These are phyloP conservation scores for Dryas integrifolia DNA, from an alignment of 331 rosid genomes.

Conservation along the genomic window DNA sequence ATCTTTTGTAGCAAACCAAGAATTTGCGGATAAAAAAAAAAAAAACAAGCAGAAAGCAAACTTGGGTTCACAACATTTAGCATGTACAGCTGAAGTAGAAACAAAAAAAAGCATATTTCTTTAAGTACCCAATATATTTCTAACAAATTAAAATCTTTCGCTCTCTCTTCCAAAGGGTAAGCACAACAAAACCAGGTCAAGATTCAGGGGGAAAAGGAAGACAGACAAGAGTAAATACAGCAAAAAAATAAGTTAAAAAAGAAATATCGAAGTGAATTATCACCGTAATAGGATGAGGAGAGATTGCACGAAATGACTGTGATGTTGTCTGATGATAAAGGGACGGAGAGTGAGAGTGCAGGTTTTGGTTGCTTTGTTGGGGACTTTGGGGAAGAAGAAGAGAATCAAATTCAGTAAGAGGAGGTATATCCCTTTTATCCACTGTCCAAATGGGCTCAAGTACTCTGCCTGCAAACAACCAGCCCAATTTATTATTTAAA, in stretches of 20 bases:
- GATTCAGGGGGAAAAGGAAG: not conserved
- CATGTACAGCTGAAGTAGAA: not conserved
- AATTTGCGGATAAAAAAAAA: not conserved
- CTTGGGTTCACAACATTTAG: slow-evolving; percentile 5
- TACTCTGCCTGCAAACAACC: not conserved
- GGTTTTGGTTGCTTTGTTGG: not conserved
- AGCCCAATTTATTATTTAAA: not conserved
- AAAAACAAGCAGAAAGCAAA: not conserved
- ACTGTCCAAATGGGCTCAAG: slow-evolving; percentile 14
- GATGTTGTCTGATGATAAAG: not conserved
- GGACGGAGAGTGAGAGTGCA: not conserved
- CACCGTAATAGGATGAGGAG: not conserved
- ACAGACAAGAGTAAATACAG: not conserved
- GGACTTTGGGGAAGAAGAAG: not conserved
- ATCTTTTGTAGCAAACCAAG: not conserved
- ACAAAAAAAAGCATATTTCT: slow-evolving; percentile 16
- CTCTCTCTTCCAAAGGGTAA: not conserved
- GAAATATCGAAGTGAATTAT: not conserved
- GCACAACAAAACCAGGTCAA: not conserved
- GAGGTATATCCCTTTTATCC: slow-evolving; percentile 19
- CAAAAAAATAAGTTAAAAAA: not conserved
- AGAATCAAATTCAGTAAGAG: not conserved
- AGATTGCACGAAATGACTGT: not conserved
- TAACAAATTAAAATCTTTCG: not conserved
- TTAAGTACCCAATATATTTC: not conserved